These are phyloP conservation scores for Botrytis sinoallii DNA, from an alignment of 2,329 filamentous ascomycete species.

Conservation along the genomic window DNA sequence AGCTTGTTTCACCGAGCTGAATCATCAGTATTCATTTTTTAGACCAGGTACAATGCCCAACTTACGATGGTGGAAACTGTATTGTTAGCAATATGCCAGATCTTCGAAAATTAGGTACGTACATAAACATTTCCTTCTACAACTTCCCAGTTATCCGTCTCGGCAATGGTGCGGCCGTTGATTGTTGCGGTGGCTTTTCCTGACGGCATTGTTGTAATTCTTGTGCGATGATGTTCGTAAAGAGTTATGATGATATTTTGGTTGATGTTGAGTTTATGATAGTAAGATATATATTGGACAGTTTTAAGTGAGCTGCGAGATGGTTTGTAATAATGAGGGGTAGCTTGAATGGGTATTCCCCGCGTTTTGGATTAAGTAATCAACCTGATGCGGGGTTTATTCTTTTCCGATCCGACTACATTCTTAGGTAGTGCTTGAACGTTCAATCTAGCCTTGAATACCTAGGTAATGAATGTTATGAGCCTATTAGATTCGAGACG, in stretches of 20 bases:
- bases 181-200: conserved; percentile 41
- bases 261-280: background rate
- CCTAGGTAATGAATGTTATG: background rate
- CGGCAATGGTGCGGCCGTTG: conserved; percentile 45
- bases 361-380: conserved; percentile 2
- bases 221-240: background rate
- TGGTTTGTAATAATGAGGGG: conserved; percentile 17
- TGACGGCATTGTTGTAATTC: conserved; percentile 23
- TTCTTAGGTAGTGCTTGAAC: background rate
- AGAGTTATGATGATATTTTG: background rate
- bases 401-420: background rate
- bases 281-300: background rate
- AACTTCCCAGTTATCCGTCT: conserved; percentile 45
- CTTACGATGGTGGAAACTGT: conserved; percentile 40
- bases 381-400: background rate
- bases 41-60: background rate
- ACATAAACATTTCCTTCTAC: conserved; percentile 51
- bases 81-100: conserved; percentile 19
- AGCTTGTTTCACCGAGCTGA: conserved; percentile 40
- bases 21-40: background rate
- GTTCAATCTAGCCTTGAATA: background rate
- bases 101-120: conserved; percentile 24
- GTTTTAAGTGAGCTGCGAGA: background rate
- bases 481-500: background rate
- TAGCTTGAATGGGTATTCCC: conserved; percentile 6